Evolutionary conservation across 1,284 basidiomycete species (phyloP).

Genomic region (Pyrrhoderma lamaoense): DNA sequence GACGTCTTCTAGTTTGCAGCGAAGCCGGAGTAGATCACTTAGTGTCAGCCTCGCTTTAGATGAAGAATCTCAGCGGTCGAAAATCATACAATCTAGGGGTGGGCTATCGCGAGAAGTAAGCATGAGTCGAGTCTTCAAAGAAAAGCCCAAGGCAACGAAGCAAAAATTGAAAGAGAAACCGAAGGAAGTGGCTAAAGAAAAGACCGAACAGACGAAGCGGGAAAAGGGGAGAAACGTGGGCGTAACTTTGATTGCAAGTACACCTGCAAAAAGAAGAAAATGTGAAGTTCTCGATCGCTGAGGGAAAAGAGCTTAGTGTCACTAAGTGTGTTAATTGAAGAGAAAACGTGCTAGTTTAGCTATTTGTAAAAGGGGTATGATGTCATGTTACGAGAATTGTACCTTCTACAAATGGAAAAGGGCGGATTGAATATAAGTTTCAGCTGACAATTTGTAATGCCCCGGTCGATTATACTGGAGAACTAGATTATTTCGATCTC

Average conservation of each 20-base stretch:
- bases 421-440: too few relatives aligned
- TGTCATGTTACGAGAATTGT: too few relatives aligned
- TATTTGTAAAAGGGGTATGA: too few relatives aligned
- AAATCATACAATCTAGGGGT: slow-evolving; percentile 34
- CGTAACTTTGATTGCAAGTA: slow-evolving; percentile 8
- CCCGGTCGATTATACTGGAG: too few relatives aligned
- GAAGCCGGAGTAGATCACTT: slow-evolving; percentile 50
- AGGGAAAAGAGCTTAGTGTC: too few relatives aligned
- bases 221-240: background rate
- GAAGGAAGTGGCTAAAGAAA: background rate
- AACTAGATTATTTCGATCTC: too few relatives aligned
- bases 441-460: too few relatives aligned
- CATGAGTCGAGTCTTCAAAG: slow-evolving; percentile 63
- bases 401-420: too few relatives aligned
- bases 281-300: too few relatives aligned
- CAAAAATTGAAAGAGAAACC: background rate
- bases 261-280: background rate
- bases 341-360: too few relatives aligned
- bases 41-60: slow-evolving; percentile 54
- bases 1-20: background rate
- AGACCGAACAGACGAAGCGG: background rate
- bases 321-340: too few relatives aligned
- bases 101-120: slow-evolving; percentile 58
- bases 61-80: slow-evolving; percentile 38
- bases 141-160: slow-evolving; percentile 16